Evolutionary conservation across 768 basidiomycete species (phyloP).

Genomic region (Suillus paluster): DNA sequence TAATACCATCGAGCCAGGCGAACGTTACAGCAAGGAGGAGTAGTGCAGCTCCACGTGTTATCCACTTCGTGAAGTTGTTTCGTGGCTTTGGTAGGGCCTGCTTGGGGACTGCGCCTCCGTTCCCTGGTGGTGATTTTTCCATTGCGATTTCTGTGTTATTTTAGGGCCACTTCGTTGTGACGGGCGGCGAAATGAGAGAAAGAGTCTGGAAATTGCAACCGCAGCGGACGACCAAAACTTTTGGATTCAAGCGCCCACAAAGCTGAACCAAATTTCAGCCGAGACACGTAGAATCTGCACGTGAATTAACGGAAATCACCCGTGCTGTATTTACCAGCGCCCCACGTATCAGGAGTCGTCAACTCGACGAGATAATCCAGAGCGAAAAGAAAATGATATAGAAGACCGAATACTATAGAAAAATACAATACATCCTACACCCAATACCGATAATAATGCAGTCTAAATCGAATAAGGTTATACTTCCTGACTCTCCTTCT

Average conservation of each 20-base stretch:
- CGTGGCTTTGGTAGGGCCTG: neutral
- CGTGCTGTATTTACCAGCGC: too few relatives aligned
- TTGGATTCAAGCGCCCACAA: neutral
- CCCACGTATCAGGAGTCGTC: neutral
- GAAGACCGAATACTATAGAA: constrained; percentile 26
- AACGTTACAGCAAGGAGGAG: constrained; percentile 41
- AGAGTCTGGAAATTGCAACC: neutral
- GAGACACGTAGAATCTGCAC: constrained; percentile 6
- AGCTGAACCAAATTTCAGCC: neutral
- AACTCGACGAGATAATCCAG: neutral
- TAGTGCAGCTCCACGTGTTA: constrained; percentile 28
- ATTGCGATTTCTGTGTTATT: constrained; percentile 15
- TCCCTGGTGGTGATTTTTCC: constrained; percentile 14
- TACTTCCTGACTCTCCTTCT: constrained; percentile 55
- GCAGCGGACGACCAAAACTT: neutral
- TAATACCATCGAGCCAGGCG: constrained; percentile 63
- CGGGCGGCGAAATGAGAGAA: neutral
- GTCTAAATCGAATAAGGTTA: constrained; percentile 23
- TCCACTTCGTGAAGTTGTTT: constrained; percentile 37
- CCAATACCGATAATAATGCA: constrained; percentile 22
- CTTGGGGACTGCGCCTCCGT: constrained; percentile 1
- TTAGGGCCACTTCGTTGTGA: neutral
- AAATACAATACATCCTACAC: constrained; percentile 38
- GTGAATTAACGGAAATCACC: constrained; percentile 2
- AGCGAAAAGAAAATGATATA: constrained; percentile 25